Percentiles rank a stretch among this genome's conserved stretches.
These are phyloP conservation scores for Sporothrix sp. DNA, from an alignment of 2,329 filamentous ascomycete genomes.

Conservation along the genomic window DNA sequence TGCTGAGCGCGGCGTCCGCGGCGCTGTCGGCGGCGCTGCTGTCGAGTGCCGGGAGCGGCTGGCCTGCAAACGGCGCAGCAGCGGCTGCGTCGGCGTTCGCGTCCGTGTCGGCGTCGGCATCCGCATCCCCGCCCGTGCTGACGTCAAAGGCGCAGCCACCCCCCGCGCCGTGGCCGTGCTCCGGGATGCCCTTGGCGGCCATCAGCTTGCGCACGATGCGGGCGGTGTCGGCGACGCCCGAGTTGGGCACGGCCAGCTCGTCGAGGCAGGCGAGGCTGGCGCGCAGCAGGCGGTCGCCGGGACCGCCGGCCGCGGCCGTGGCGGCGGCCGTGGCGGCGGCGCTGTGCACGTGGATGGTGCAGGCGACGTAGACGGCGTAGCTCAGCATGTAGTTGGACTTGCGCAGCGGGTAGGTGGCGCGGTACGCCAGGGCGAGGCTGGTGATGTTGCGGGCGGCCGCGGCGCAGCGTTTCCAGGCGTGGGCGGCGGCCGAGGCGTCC, in stretches of 20 bases:
- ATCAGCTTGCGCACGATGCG: conserved; percentile 14
- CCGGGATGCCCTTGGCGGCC: conserved; percentile 12
- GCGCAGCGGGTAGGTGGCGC: conserved; percentile 24
- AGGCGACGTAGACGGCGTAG: conserved; percentile 31
- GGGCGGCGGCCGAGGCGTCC: too few relatives aligned
- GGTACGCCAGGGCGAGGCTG: conserved; percentile 24
- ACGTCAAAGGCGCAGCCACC: too few relatives aligned
- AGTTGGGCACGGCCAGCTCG: conserved; percentile 24
- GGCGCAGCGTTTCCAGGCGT: conserved; percentile 24
- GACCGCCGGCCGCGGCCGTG: too few relatives aligned
- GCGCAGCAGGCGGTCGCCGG: conserved; percentile 20
- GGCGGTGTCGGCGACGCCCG: conserved; percentile 17
- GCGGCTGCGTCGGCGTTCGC: neutral
- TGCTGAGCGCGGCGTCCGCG: too few relatives aligned
- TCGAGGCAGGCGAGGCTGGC: conserved; percentile 25
- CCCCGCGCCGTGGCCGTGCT: too few relatives aligned
- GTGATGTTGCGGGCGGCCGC: conserved; percentile 29
- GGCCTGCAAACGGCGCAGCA: too few relatives aligned
- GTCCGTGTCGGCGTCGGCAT: neutral
- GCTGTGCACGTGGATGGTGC: conserved; percentile 32
- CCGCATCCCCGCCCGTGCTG: too few relatives aligned
- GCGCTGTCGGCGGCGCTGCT: too few relatives aligned
- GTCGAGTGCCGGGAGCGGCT: too few relatives aligned
- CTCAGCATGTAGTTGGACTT: conserved; percentile 28
- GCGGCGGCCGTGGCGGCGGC: too few relatives aligned